A percentile compares a stretch with the other conserved stretches of the same genome.
Conservation (phyloP, 768 basidiomycete species). For the Terana coerulea region DNA sequence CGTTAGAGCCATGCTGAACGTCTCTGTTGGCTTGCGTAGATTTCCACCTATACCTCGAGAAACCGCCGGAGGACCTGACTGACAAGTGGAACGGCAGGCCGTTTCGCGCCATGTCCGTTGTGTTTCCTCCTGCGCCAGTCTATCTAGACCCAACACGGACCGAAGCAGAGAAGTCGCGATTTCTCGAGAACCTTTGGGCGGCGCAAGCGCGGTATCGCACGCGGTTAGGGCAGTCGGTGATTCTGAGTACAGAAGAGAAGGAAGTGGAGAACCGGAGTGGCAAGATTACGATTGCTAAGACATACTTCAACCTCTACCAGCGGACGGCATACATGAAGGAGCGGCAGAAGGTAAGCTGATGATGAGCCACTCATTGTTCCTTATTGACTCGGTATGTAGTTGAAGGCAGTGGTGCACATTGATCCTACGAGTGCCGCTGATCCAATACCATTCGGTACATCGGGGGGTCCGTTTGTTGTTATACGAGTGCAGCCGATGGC, state of each 20-base stretch:
- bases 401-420: constrained; percentile 85
- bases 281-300: constrained; percentile 61
- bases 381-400: constrained; percentile 42
- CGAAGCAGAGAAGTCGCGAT: constrained; percentile 69
- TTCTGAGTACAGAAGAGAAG: constrained; percentile 64
- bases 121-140: constrained; percentile 65
- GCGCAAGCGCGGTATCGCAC: constrained; percentile 81
- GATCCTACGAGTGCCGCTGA: constrained; percentile 75
- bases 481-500: constrained; percentile 81
- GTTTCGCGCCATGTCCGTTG: constrained; percentile 75
- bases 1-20: too few relatives aligned
- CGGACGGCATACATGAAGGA: constrained; percentile 76
- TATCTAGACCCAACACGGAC: constrained; percentile 65
- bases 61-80: constrained; percentile 73
- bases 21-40: constrained; percentile 41
- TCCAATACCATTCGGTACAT: constrained; percentile 70
- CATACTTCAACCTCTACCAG: constrained; percentile 90
- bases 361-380: constrained; percentile 37
- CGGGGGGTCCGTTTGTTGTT: constrained; percentile 69
- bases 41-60: constrained; percentile 82
- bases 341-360: constrained; percentile 73
- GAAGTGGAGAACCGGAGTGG: constrained; percentile 71
- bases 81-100: constrained; percentile 88
- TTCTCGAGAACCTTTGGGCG: constrained; percentile 87
- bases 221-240: constrained; percentile 67